phyloP scores from a whole-genome alignment of 2,329 filamentous ascomycete species.

The Aspergillus arachidicola region DNA sequence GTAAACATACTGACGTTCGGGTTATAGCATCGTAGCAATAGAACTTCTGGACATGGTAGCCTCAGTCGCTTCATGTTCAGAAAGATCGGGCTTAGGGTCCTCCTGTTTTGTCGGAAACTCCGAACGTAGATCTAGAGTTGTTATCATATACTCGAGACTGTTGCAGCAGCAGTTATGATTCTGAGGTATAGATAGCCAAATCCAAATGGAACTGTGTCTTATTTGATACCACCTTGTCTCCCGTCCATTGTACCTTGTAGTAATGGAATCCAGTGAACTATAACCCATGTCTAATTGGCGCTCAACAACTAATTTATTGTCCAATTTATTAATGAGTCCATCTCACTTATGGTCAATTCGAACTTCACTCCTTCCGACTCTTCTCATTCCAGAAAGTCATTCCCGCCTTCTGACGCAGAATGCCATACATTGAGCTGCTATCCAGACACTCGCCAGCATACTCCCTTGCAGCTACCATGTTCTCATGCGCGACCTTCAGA shows the following conservation, averaged over 20 bases:
- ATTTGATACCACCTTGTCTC: background rate
- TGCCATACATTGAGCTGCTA: constrained; percentile 43
- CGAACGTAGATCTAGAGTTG: background rate
- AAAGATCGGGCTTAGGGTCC: background rate
- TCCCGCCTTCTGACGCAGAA: constrained; percentile 38
- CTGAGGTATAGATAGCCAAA: background rate
- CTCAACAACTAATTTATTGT: background rate
- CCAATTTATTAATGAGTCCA: background rate
- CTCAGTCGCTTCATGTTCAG: background rate
- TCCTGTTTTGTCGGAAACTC: background rate
- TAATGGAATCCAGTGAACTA: background rate
- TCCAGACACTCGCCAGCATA: constrained; percentile 42
- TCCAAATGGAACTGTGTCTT: background rate
- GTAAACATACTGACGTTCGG: background rate
- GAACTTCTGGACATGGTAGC: background rate
- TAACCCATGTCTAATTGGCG: background rate
- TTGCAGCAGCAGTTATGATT: background rate
- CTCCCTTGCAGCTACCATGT: constrained; percentile 39
- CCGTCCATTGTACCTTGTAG: background rate
- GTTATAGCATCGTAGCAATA: background rate
- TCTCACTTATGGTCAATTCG: background rate
- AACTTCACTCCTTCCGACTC: constrained; percentile 28
- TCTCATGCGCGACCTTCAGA: constrained; percentile 35
- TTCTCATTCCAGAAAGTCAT: constrained; percentile 44
- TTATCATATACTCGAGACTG: background rate